These are phyloP conservation scores for Mycosphaerella sp. DNA, from an alignment of 2,329 filamentous ascomycete genomes.

Conservation along the genomic window DNA sequence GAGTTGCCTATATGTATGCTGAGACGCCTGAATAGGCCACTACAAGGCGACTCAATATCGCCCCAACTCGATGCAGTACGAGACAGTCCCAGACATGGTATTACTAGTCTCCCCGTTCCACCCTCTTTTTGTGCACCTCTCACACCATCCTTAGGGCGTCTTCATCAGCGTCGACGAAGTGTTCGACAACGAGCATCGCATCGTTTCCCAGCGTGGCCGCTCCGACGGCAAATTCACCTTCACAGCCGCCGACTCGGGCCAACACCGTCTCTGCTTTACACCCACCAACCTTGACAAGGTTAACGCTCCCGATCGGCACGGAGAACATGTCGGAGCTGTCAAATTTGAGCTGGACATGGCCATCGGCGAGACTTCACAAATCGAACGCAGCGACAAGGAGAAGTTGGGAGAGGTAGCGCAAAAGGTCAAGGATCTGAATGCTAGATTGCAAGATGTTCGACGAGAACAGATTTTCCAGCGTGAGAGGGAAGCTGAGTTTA, in stretches of 20 bases:
- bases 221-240: constrained; percentile 85
- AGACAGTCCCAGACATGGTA: constrained; percentile 57
- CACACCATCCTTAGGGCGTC: constrained; percentile 49
- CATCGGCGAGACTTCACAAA: constrained; percentile 88
- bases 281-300: constrained; percentile 63
- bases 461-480: constrained; percentile 95
- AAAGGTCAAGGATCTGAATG: constrained; percentile 84
- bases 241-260: constrained; percentile 85
- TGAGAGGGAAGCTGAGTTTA: constrained; percentile 97
- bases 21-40: constrained; percentile 50
- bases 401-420: constrained; percentile 86
- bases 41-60: constrained; percentile 84
- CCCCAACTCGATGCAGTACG: constrained; percentile 60
- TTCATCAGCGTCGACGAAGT: constrained; percentile 93
- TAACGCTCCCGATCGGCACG: constrained; percentile 63
- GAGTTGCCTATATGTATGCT: constrained; percentile 1
- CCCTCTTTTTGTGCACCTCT: constrained; percentile 2
- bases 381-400: constrained; percentile 87
- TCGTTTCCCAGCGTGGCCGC: constrained; percentile 77
- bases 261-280: constrained; percentile 93
- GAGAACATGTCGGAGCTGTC: constrained; percentile 65
- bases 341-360: constrained; percentile 82
- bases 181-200: constrained; percentile 96
- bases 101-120: not conserved
- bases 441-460: constrained; percentile 76